A percentile compares a stretch with the other conserved stretches of the same genome.
Evolutionary conservation across 805 yeast genomes (phyloP).

Genomic region (Hanseniaspora mollemarum): DNA sequence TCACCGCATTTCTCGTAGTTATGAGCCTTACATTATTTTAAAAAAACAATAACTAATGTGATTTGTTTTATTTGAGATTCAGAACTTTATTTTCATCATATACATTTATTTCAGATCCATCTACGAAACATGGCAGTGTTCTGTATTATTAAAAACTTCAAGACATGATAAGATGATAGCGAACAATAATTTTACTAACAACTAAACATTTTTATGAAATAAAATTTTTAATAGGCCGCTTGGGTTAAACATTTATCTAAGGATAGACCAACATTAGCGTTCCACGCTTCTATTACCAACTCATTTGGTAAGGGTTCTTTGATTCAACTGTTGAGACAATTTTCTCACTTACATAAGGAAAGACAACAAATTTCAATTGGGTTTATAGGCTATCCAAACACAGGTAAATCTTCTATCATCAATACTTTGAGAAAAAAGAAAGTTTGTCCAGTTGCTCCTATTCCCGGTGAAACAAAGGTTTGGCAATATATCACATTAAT

Average conservation of each 20-base stretch:
- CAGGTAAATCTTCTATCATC: slow-evolving; percentile 94
- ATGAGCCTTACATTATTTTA: slow-evolving; percentile 56
- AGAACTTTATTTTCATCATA: slow-evolving; percentile 5
- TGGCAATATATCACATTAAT: slow-evolving; percentile 97
- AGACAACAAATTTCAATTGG: slow-evolving; percentile 96
- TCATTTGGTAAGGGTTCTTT: slow-evolving; percentile 96
- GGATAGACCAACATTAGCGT: slow-evolving; percentile 87
- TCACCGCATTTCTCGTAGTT: slow-evolving; percentile 58
- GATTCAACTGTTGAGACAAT: slow-evolving; percentile 86
- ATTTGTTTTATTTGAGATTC: neutral
- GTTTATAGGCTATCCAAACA: slow-evolving; percentile 92
- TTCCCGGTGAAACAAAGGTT: slow-evolving; percentile 97
- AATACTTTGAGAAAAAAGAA: slow-evolving; percentile 88
- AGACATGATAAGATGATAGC: slow-evolving; percentile 14
- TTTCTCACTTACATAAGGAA: slow-evolving; percentile 78
- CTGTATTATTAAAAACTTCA: neutral
- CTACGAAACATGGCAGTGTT: too few relatives aligned
- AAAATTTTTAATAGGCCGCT: slow-evolving; percentile 57
- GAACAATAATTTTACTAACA: slow-evolving; percentile 18
- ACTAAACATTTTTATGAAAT: slow-evolving; percentile 29
- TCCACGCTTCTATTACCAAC: slow-evolving; percentile 94
- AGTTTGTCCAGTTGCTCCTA: slow-evolving; percentile 94
- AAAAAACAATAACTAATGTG: neutral
- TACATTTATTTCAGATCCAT: neutral
- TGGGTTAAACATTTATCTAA: slow-evolving; percentile 95